Conservation (phyloP, 176 grass and related monocot genomes). For the Aechmea fasciata region DNA sequence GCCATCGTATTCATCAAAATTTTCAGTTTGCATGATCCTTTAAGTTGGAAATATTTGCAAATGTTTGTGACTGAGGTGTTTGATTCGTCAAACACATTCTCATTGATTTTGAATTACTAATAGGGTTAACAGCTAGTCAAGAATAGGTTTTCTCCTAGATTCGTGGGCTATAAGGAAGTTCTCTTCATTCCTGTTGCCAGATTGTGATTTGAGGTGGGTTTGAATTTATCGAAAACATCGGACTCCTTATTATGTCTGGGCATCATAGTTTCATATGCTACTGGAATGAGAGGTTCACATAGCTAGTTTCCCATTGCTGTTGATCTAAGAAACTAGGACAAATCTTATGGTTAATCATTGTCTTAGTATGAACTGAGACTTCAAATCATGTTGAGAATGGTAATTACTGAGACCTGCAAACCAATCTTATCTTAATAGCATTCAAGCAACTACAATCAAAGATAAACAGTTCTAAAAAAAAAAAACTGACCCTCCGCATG, state of each 20-base stretch:
- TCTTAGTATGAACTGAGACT: no score
- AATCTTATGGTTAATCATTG: no score
- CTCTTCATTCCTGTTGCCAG: no score
- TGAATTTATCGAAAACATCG: no score
- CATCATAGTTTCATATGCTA: no score
- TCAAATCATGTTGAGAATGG: background rate
- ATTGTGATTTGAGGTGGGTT: no score
- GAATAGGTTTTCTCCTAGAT: no score
- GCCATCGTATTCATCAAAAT: background rate
- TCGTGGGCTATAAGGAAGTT: no score
- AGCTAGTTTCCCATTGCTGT: no score
- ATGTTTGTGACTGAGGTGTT: background rate
- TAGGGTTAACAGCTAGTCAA: background rate
- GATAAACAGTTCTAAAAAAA: background rate
- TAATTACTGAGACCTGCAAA: background rate
- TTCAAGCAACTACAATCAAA: background rate
- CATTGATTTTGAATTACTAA: background rate
- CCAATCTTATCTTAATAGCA: background rate
- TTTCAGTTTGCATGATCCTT: background rate
- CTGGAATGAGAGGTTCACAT: no score
- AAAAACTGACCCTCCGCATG: constrained; percentile 52
- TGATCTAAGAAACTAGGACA: no score
- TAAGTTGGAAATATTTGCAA: background rate
- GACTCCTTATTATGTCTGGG: no score
- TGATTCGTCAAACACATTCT: background rate